Base-by-base conservation (phyloP, 2,329 filamentous ascomycete species). In the Cryphonectria parasitica region DNA sequence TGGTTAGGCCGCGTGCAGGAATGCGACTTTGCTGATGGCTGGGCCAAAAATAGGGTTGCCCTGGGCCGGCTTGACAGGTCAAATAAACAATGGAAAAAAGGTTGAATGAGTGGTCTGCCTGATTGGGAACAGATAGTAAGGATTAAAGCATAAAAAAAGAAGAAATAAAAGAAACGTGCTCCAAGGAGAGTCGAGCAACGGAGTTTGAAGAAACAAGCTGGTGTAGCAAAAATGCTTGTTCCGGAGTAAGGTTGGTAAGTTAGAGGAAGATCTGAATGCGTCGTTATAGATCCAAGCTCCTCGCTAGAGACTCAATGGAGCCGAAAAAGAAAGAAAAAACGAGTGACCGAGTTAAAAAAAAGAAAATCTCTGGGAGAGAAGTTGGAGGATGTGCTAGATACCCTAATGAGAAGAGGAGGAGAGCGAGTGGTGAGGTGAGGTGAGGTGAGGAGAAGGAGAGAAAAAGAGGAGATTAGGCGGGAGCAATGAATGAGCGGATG, bases 1-100 rank as follows among this genome's bases (percentile, higher is more conserved):
- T 22, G 63, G 25, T 58, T 49, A 31, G 63, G 63, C 63, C 43
- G 63, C 43, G 41, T 64, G 63, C 63, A 64, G 63, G 63, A 64
- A 64, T 64, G 63, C 15, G 25, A 34, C 41, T 25, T 34, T 17
- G 63, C 63, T 64, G 39, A 49, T 34, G 43, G 60, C 34, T 17
- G 36, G 62, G 54, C 43, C 39, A 58, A 61, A 45, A 56, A 43
- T 25, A 63, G 56, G 41, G 11, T 25, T 25, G 13, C 25, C 28
- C 39, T 28, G 45, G 67, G 28, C 15, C 28, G 36, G 43, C 6
- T 5, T 25, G 43, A 31, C 15, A 43, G 54, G 34, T 43, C 61
- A 25, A 34, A 43, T 17, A 34, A 31, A 45, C 52, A 43, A 39
- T 28, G 49, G 52, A n/a, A 39, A 31, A 36, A n/a, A 54, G 25